These are phyloP conservation scores for Talaromyces sp. DNA, from an alignment of 2,329 filamentous ascomycete genomes.

Conservation along the genomic window DNA sequence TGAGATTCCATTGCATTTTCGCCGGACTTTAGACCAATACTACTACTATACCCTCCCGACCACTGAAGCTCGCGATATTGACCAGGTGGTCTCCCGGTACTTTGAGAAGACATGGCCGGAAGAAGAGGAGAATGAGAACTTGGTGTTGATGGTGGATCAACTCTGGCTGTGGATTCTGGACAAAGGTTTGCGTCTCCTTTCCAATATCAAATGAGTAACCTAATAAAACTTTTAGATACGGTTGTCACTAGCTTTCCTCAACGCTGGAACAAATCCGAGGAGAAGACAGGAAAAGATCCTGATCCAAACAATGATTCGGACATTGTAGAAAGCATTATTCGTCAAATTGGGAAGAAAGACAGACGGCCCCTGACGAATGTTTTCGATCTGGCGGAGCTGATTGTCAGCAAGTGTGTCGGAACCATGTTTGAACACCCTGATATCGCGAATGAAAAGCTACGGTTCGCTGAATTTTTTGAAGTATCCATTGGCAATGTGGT, in stretches of 20 bases:
- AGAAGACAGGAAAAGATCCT: not conserved
- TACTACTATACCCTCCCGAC: conserved; percentile 59
- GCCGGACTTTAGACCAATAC: conserved; percentile 60
- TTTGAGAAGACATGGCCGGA: conserved; percentile 44
- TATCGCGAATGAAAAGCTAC: not conserved
- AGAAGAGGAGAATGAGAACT: conserved; percentile 39
- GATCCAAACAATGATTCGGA: conserved; percentile 5
- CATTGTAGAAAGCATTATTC: conserved; percentile 7
- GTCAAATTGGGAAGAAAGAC: conserved; percentile 1
- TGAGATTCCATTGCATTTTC: conserved; percentile 57
- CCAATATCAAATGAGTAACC: not conserved
- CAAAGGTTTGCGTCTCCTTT: not conserved
- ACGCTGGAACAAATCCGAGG: not conserved
- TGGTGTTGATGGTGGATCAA: conserved; percentile 65
- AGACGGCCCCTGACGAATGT: not conserved
- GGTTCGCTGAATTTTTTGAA: not conserved
- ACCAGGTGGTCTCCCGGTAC: conserved; percentile 52
- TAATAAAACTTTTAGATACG: not conserved
- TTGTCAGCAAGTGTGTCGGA: not conserved
- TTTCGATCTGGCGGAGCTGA: not conserved
- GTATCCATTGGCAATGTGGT: not conserved
- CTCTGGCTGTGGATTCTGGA: conserved; percentile 52
- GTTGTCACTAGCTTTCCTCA: not conserved
- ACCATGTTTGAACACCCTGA: not conserved
- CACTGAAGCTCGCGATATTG: conserved; percentile 57